phyloP scores from a whole-genome alignment of 2,329 filamentous ascomycete species.

The Alternaria ventricosa region DNA sequence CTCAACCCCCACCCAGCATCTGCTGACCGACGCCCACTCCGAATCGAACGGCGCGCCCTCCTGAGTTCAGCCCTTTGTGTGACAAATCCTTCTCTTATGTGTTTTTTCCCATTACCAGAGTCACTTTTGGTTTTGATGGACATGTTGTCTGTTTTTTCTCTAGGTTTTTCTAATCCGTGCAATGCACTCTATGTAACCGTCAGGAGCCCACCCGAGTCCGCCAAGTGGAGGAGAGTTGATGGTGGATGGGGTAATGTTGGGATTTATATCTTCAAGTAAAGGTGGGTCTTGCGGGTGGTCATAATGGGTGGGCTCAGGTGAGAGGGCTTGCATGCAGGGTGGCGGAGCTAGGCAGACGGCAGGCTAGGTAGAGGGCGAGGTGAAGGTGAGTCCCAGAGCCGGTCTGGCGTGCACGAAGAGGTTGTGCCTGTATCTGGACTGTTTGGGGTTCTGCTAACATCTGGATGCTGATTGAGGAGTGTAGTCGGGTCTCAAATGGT shows the following conservation, averaged over 20 bases:
- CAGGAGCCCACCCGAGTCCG: conserved; percentile 3
- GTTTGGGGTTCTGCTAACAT: not conserved
- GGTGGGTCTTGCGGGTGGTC: not conserved
- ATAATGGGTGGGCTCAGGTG: not conserved
- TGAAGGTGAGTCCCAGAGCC: not conserved
- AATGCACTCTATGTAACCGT: not conserved
- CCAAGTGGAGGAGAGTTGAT: conserved; percentile 1
- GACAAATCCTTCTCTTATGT: not conserved
- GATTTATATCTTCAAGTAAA: not conserved
- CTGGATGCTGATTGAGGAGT: not conserved
- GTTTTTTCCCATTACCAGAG: not conserved
- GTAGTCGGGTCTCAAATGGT: not conserved
- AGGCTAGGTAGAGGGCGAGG: not conserved
- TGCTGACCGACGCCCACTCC: conserved; percentile 1
- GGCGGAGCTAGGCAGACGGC: not conserved
- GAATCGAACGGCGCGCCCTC: conserved; percentile 2
- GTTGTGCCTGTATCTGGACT: not conserved
- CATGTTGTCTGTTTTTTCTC: not conserved
- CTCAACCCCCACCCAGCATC: not conserved
- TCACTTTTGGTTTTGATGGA: not conserved
- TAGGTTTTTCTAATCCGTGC: not conserved
- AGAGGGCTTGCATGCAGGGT: not conserved
- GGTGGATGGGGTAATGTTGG: not conserved
- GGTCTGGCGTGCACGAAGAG: not conserved
- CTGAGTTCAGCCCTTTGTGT: conserved; percentile 2